Evolutionary conservation across 129 eudicot genomes (phyloP).

Genomic region (Cynara cardunculus): DNA sequence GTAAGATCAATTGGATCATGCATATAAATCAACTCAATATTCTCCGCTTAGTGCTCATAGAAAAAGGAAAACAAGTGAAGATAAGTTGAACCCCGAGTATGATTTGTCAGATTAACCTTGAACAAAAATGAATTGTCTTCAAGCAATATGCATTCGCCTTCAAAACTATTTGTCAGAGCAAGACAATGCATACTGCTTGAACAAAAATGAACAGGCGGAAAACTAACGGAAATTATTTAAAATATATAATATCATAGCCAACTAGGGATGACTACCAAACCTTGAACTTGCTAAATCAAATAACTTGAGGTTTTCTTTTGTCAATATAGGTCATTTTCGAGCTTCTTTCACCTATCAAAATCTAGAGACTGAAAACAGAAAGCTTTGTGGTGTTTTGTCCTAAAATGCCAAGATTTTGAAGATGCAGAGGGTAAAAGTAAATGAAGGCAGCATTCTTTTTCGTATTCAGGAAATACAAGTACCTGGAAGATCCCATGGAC

Average conservation of each 20-base stretch:
- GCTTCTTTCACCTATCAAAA: no score
- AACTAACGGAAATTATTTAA: background rate
- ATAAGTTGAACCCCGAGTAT: background rate
- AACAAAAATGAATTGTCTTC: no score
- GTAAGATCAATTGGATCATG: background rate
- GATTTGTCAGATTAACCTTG: background rate
- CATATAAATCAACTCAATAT: background rate
- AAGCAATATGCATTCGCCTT: no score
- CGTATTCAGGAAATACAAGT: background rate
- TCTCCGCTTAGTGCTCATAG: background rate
- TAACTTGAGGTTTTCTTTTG: no score
- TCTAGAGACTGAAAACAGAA: no score
- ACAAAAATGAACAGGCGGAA: no score
- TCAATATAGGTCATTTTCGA: no score
- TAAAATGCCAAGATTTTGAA: background rate
- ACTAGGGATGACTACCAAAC: background rate
- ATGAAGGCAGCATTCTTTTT: background rate
- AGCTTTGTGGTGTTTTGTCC: background rate
- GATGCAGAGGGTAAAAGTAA: background rate
- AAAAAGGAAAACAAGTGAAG: background rate
- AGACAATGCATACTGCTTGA: no score
- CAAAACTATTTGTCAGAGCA: no score
- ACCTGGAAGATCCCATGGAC: constrained; percentile 95
- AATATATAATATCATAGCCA: background rate
- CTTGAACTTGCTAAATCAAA: background rate